Percentiles rank a stretch among this genome's conserved stretches.
These are phyloP conservation scores for Ceratobasidium sp. DNA, from an alignment of 1,284 basidiomycete genomes.

Conservation along the genomic window DNA sequence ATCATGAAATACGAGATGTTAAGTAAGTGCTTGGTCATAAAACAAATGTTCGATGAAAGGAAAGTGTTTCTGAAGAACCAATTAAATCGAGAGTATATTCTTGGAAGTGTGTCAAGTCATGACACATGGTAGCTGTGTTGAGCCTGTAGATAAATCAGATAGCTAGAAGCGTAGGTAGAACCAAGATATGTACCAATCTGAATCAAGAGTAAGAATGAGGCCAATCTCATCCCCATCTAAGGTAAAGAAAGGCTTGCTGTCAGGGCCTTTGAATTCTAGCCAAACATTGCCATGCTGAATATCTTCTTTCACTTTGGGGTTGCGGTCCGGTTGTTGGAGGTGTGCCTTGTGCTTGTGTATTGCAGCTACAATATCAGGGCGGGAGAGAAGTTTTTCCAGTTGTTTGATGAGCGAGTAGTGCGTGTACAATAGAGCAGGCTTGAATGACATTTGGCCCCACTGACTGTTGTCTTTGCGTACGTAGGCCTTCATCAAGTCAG, in stretches of 20 bases:
- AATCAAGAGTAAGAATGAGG: slow-evolving; percentile 1
- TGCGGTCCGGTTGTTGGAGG: too few relatives aligned
- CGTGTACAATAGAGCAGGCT: neutral
- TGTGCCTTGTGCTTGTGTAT: too few relatives aligned
- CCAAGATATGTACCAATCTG: neutral
- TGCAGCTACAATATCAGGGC: too few relatives aligned
- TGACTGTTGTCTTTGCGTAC: too few relatives aligned
- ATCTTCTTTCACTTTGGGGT: too few relatives aligned
- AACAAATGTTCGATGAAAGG: too few relatives aligned
- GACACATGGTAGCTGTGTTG: neutral
- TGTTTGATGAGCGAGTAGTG: neutral
- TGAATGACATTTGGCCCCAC: neutral
- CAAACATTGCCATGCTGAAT: neutral
- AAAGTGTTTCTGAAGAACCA: too few relatives aligned
- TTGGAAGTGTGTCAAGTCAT: too few relatives aligned
- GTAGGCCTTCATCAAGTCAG: neutral
- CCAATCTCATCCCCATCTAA: slow-evolving; percentile 1
- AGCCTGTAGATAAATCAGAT: slow-evolving; percentile 2
- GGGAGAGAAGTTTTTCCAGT: neutral
- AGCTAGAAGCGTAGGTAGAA: neutral
- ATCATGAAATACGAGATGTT: too few relatives aligned
- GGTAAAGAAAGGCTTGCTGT: neutral
- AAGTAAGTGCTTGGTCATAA: too few relatives aligned
- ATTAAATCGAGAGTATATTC: too few relatives aligned
- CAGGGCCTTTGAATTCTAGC: neutral